These are phyloP conservation scores for Colletotrichum sp. DNA, from an alignment of 2,329 filamentous ascomycete species.

Conservation along the genomic window DNA sequence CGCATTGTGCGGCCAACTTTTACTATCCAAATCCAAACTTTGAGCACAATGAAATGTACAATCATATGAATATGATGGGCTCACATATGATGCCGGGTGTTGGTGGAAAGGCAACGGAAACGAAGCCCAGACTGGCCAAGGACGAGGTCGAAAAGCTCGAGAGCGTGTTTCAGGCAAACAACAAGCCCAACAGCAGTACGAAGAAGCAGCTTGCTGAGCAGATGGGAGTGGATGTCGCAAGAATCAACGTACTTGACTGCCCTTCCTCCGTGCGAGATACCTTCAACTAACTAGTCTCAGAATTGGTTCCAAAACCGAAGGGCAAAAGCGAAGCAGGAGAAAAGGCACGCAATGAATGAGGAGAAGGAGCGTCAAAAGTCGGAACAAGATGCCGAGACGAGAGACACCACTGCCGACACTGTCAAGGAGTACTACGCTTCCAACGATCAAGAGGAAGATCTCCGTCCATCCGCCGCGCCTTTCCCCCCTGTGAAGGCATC, in stretches of 20 bases:
- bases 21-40: slow-evolving; percentile 20
- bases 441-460: slow-evolving; percentile 35
- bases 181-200: slow-evolving; percentile 66
- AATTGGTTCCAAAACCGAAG: slow-evolving; percentile 75
- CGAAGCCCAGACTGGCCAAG: slow-evolving; percentile 61
- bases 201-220: slow-evolving; percentile 67
- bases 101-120: slow-evolving; percentile 43
- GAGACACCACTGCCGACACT: slow-evolving; percentile 31
- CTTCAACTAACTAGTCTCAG: slow-evolving; percentile 43
- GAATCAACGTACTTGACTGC: slow-evolving; percentile 59
- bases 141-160: slow-evolving; percentile 66
- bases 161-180: slow-evolving; percentile 66
- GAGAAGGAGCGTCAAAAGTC: slow-evolving; percentile 44
- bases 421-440: slow-evolving; percentile 37
- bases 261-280: slow-evolving; percentile 6
- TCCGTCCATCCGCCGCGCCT: slow-evolving; percentile 44
- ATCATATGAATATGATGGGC: slow-evolving; percentile 22
- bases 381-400: slow-evolving; percentile 41
- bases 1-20: neutral
- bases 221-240: slow-evolving; percentile 66
- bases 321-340: slow-evolving; percentile 69
- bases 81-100: neutral
- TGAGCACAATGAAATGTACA: neutral
- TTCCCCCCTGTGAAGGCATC: slow-evolving; percentile 19
- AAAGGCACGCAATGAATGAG: slow-evolving; percentile 51